Base-by-base conservation (phyloP, 2,329 filamentous ascomycete genomes). In the Penicillium occitanis region DNA sequence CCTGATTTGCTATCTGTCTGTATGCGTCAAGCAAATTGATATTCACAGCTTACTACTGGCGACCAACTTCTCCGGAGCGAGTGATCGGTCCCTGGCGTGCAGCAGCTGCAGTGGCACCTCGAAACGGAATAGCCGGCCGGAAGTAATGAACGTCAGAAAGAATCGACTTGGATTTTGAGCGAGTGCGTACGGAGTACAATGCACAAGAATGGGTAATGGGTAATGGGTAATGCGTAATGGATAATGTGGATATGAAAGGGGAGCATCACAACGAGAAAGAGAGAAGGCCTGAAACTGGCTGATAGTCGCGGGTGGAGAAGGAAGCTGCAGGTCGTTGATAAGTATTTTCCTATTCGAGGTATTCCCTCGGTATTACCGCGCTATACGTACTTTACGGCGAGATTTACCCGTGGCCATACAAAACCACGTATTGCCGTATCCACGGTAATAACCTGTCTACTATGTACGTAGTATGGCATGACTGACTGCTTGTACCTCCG, bases 341-440 rank as follows among this genome's bases (percentile, higher is more conserved):
- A 66, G 64, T 66, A 53, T 63, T 66, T 66, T 60, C 65, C 65
- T 66, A 58, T 60, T 66, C 48, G 42, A 63, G 65, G n/a, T 59
- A 63, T 37, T 63, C 61, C 65, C 48, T 63, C 35, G 35, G 55
- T 61, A 42, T 30, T 46, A 60, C 55, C 46, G 63, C 53, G 63
- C 42, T 51, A 28, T n/a, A 42, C 55, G 53, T 61, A 59, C 19
- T 14, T 37, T 46, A 65, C 62, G 19, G 13, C 11, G 40, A 40
- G 51, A 22, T 58, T 19, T 59, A 22, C 11, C 57, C 8, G 37
- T 46, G 14, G 25, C 35, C 28, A 7, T 28, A 51, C 48, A 30
- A 5, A 50, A 28, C 11, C 46, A 22, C 19, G 5, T 28, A 50
- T 28, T 50, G 22, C 46, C 11, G 48, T 17, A 48, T 51, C 48